Conservation (phyloP, 164 flowering plant species). For the Chloranthus sessilifolius region DNA sequence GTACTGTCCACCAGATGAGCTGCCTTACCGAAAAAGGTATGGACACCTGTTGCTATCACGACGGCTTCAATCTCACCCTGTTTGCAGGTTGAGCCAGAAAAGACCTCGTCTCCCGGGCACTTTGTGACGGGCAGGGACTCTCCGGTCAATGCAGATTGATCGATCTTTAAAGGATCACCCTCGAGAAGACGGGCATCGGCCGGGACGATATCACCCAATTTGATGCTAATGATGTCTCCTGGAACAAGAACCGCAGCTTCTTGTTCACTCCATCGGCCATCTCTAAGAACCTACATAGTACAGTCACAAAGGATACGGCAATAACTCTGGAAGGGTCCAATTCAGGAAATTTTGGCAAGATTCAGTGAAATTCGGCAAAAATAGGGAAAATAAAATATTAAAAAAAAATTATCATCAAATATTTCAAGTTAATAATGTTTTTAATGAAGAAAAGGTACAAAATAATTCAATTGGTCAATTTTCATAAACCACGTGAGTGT, state of each 20-base stretch:
- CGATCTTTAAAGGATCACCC: conserved; percentile 76
- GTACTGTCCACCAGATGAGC: conserved; percentile 84
- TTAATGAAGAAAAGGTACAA: too few relatives aligned
- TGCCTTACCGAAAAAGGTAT: conserved; percentile 81
- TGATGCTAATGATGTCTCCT: conserved; percentile 71
- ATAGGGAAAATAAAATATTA: background rate
- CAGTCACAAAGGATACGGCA: too few relatives aligned
- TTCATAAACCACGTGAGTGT: too few relatives aligned
- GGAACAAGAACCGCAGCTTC: conserved; percentile 78
- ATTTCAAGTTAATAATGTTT: too few relatives aligned
- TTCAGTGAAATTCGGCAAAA: too few relatives aligned
- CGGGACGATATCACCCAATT: conserved; percentile 71
- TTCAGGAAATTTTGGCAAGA: too few relatives aligned
- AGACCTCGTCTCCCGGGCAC: conserved; percentile 70
- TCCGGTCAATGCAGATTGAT: conserved; percentile 79
- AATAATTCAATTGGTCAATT: too few relatives aligned
- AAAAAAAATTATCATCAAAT: too few relatives aligned
- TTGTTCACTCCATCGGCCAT: conserved; percentile 75
- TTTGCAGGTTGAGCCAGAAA: conserved; percentile 80
- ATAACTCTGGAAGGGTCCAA: too few relatives aligned
- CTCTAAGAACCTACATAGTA: conserved; percentile 78
- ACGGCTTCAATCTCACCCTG: conserved; percentile 81
- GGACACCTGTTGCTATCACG: conserved; percentile 80
- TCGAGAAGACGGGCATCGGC: conserved; percentile 88
- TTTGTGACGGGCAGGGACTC: conserved; percentile 79